A percentile compares a stretch with the other conserved stretches of the same genome.
These are phyloP conservation scores for Clonostachys rosea DNA, from an alignment of 2,329 filamentous ascomycete genomes.

Conservation along the genomic window DNA sequence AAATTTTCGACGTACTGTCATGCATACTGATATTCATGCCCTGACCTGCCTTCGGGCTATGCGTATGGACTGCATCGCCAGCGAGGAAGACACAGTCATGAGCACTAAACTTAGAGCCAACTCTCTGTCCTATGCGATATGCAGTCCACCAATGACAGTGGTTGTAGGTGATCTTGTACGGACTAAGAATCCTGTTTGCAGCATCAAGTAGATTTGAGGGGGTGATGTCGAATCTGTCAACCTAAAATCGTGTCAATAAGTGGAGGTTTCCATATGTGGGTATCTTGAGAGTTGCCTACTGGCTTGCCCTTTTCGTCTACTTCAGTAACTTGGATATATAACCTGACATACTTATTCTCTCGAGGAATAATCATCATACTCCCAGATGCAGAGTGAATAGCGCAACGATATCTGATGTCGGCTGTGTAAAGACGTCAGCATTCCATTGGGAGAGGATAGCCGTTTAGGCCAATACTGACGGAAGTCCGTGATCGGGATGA, in stretches of 20 bases:
- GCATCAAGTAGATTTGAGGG: slow-evolving; percentile 57
- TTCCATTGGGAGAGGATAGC: no score
- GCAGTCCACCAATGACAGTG: slow-evolving; percentile 66
- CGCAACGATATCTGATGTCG: slow-evolving; percentile 53
- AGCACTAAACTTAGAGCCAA: slow-evolving; percentile 52
- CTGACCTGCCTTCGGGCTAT: slow-evolving; percentile 59
- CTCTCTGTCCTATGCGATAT: slow-evolving; percentile 64
- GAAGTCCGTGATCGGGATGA: slow-evolving; percentile 42
- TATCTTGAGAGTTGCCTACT: slow-evolving; percentile 22
- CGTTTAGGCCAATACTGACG: slow-evolving; percentile 8
- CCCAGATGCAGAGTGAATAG: slow-evolving; percentile 53
- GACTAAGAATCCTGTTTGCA: slow-evolving; percentile 60
- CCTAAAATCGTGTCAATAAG: slow-evolving; percentile 4
- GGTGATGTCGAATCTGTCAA: slow-evolving; percentile 58
- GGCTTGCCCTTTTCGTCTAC: slow-evolving; percentile 31
- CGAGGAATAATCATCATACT: slow-evolving; percentile 64
- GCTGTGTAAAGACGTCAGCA: slow-evolving; percentile 6
- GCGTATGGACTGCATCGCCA: slow-evolving; percentile 59
- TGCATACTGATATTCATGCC: slow-evolving; percentile 68
- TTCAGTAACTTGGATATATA: slow-evolving; percentile 58
- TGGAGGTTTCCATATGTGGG: no score
- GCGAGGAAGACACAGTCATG: slow-evolving; percentile 62
- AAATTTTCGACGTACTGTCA: slow-evolving; percentile 61
- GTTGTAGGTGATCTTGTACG: slow-evolving; percentile 61
- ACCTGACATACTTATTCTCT: slow-evolving; percentile 56